These are phyloP conservation scores for Leccinum subrobustum DNA, from an alignment of 1,284 basidiomycete species.

Conservation along the genomic window DNA sequence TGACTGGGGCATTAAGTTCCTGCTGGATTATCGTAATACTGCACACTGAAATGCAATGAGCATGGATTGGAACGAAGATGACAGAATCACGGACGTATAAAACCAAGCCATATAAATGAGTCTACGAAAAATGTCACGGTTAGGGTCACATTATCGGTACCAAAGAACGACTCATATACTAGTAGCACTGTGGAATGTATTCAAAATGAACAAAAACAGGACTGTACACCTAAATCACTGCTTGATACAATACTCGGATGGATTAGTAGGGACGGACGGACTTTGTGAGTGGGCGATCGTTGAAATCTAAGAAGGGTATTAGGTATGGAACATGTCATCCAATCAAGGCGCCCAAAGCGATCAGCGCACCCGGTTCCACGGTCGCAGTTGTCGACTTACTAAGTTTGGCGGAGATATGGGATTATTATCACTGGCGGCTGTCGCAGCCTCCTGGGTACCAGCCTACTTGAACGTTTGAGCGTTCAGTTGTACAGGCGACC, in stretches of 20 bases:
- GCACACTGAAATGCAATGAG: slow-evolving; percentile 10
- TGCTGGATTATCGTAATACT: slow-evolving; percentile 14
- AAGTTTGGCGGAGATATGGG: too few relatives aligned
- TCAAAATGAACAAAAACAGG: slow-evolving; percentile 40
- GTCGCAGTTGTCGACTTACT: too few relatives aligned
- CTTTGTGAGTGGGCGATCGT: slow-evolving; percentile 36
- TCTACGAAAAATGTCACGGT: slow-evolving; percentile 2
- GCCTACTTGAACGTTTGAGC: too few relatives aligned
- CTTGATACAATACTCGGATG: not conserved
- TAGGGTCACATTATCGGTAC: not conserved
- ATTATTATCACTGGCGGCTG: too few relatives aligned
- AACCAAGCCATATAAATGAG: slow-evolving; percentile 22
- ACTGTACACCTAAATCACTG: slow-evolving; percentile 37
- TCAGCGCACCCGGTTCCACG: too few relatives aligned
- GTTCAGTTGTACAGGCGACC: too few relatives aligned
- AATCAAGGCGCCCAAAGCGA: slow-evolving; percentile 25
- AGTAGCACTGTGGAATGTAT: slow-evolving; percentile 42
- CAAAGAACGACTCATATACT: slow-evolving; percentile 17
- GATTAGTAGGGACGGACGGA: not conserved
- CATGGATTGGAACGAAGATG: not conserved
- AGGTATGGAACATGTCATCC: slow-evolving; percentile 19
- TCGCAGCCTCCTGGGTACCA: too few relatives aligned
- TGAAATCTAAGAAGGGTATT: slow-evolving; percentile 36
- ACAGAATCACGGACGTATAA: slow-evolving; percentile 9
- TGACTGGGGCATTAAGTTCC: not conserved